Evolutionary conservation across 768 basidiomycete genomes (phyloP).

Genomic region (Chalciporus chontae): DNA sequence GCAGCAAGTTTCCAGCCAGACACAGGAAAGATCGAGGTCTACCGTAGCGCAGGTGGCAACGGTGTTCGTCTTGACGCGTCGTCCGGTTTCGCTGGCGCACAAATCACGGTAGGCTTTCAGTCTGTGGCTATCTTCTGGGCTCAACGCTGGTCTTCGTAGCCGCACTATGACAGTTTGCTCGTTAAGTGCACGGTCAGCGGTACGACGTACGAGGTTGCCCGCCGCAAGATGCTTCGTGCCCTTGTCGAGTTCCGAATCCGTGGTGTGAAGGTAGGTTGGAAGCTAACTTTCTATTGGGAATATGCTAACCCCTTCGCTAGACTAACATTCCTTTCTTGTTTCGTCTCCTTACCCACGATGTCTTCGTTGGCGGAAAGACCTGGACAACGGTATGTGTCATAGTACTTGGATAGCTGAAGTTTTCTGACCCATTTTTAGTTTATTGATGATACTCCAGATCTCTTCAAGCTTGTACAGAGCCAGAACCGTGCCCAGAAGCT

Average conservation of each 20-base stretch:
- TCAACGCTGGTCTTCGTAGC: conserved; percentile 41
- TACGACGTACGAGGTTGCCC: conserved; percentile 97
- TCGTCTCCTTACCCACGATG: conserved; percentile 93
- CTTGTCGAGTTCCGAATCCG: conserved; percentile 99
- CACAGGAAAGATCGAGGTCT: conserved; percentile 99
- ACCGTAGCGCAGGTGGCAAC: conserved; percentile 97
- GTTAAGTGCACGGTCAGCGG: conserved; percentile 96
- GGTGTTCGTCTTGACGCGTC: conserved; percentile 96
- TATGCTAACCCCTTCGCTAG: conserved; percentile 35
- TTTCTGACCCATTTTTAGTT: conserved; percentile 51
- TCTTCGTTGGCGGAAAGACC: conserved; percentile 94
- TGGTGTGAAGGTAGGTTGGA: conserved; percentile 76
- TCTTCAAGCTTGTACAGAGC: conserved; percentile 96
- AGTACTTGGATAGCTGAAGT: neutral
- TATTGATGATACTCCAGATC: conserved; percentile 99
- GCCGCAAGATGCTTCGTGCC: conserved; percentile 98
- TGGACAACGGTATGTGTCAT: conserved; percentile 80
- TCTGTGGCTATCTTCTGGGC: conserved; percentile 1
- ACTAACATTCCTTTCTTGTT: conserved; percentile 99
- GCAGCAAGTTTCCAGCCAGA: conserved; percentile 94
- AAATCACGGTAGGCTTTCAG: conserved; percentile 75
- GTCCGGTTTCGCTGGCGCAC: conserved; percentile 97
- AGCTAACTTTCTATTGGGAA: neutral
- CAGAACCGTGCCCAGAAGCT: conserved; percentile 99
- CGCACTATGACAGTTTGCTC: conserved; percentile 96